Percentiles rank a stretch among this genome's conserved stretches.
Conservation (phyloP, 169 alveolate species). For the Babesia bovis region DNA sequence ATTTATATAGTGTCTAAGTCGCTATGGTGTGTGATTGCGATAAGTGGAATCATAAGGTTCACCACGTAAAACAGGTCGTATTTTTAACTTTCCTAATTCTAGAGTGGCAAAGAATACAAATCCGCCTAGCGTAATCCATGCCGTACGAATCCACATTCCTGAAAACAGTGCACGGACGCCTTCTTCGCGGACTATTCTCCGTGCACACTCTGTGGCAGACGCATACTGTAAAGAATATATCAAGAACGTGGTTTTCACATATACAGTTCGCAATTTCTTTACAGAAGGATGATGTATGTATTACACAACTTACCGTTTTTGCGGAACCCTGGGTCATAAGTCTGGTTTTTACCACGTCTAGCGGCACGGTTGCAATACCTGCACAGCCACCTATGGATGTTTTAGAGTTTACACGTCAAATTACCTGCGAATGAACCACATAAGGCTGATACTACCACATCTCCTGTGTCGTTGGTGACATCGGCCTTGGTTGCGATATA, state of each 20-base stretch:
- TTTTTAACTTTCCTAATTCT: conserved; percentile 64
- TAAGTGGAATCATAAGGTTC: not conserved
- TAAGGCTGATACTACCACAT: conserved; percentile 63
- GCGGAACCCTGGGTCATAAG: conserved; percentile 88
- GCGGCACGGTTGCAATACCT: conserved; percentile 92
- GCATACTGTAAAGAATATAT: conserved; percentile 47
- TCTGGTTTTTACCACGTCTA: conserved; percentile 94
- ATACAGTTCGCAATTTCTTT: no score
- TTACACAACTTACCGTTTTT: conserved; percentile 24
- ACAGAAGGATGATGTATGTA: no score
- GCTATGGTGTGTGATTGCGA: conserved; percentile 3
- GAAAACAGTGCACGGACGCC: conserved; percentile 60
- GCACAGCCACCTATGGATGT: conserved; percentile 89
- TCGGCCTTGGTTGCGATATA: conserved; percentile 39
- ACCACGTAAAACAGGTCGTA: conserved; percentile 25
- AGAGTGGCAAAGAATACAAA: conserved; percentile 69
- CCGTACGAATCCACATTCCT: conserved; percentile 67
- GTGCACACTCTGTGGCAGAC: conserved; percentile 55
- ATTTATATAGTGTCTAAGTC: not conserved
- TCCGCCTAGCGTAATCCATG: conserved; percentile 73
- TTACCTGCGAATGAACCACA: conserved; percentile 65
- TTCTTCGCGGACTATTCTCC: conserved; percentile 63
- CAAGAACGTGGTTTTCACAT: no score
- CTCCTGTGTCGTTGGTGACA: conserved; percentile 34
- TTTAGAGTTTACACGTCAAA: not conserved